phyloP scores from a whole-genome alignment of 768 basidiomycete species.

The Crepidotus variabilis region DNA sequence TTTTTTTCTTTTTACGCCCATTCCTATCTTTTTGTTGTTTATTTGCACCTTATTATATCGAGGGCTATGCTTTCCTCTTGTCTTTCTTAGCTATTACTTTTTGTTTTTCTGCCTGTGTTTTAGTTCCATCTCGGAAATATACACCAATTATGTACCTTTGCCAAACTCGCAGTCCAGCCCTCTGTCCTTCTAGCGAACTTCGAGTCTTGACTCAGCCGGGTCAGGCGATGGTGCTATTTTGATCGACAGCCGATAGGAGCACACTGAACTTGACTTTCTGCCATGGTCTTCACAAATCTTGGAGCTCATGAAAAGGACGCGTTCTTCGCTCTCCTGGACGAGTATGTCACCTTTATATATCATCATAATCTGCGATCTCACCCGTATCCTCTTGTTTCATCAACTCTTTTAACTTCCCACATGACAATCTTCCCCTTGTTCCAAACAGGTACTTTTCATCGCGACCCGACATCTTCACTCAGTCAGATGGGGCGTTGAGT shows the following conservation, averaged over 20 bases:
- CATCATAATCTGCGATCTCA: not conserved
- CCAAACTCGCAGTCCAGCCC: not conserved
- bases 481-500: slow-evolving; percentile 15
- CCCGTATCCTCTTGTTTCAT: not conserved
- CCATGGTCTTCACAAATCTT: slow-evolving; percentile 73
- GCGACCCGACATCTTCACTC: slow-evolving; percentile 62
- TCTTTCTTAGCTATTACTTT: slow-evolving; percentile 5
- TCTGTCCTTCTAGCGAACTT: not conserved
- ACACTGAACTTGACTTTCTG: not conserved
- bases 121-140: not conserved
- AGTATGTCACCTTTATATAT: slow-evolving; percentile 42
- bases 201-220: not conserved
- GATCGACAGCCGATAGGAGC: not conserved
- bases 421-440: slow-evolving; percentile 6
- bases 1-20: not conserved
- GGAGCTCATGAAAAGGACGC: slow-evolving; percentile 70
- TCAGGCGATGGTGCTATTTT: not conserved
- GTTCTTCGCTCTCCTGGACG: slow-evolving; percentile 77
- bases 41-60: slow-evolving; percentile 27
- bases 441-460: slow-evolving; percentile 64
- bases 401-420: slow-evolving; percentile 4
- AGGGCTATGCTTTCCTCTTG: slow-evolving; percentile 21
- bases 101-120: not conserved
- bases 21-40: slow-evolving; percentile 19
- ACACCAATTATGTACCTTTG: slow-evolving; percentile 1